Conservation (phyloP, 345 rosid species). For the Cardamine resedifolia region DNA sequence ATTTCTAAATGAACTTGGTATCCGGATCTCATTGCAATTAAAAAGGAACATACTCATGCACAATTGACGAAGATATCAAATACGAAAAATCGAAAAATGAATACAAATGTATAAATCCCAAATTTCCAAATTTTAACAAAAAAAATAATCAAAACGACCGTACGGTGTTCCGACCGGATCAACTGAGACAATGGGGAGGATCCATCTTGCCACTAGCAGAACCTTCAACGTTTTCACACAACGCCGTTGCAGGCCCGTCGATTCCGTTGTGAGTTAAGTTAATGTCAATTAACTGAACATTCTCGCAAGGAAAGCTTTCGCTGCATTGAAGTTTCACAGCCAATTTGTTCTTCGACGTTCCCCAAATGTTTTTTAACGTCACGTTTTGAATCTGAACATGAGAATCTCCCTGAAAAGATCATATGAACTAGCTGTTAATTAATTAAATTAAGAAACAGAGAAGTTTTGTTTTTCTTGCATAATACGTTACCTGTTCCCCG, state of each 20-base stretch:
- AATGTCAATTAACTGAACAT: conserved; percentile 23
- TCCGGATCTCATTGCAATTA: no score
- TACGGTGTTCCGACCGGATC: background rate
- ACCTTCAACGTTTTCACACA: conserved; percentile 28
- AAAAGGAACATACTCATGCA: background rate
- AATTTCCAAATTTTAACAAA: background rate
- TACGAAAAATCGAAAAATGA: background rate
- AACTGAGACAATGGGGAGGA: background rate
- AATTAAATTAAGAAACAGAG: background rate
- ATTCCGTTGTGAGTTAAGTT: background rate
- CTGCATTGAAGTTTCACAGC: conserved; percentile 36
- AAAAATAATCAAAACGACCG: background rate
- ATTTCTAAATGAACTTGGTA: background rate
- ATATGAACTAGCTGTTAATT: background rate
- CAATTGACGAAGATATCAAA: background rate
- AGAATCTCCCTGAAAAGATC: conserved; percentile 20
- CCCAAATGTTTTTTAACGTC: conserved; percentile 36
- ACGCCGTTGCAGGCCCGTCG: background rate
- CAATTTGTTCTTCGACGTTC: conserved; percentile 17
- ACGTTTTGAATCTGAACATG: conserved; percentile 33
- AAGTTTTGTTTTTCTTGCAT: background rate
- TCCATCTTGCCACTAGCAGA: background rate
- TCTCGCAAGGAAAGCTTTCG: conserved; percentile 16
- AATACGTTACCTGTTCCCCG: conserved; percentile 12
- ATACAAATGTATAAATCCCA: background rate